Evolutionary conservation across 257 asterid species (phyloP).

Genomic region (Petrea volubilis): DNA sequence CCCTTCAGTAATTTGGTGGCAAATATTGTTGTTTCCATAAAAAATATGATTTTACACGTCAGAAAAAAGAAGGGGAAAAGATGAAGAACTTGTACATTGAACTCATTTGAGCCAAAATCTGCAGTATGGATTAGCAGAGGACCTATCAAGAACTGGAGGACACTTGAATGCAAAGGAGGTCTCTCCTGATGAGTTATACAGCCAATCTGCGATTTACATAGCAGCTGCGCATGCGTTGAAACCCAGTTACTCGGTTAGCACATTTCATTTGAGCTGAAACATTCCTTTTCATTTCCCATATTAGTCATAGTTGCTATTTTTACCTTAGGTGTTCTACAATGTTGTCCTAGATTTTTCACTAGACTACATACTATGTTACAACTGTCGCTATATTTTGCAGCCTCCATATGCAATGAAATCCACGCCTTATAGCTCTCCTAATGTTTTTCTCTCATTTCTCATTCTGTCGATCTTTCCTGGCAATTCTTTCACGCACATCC

Average conservation of each 20-base stretch:
- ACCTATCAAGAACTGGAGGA: slow-evolving; percentile 92
- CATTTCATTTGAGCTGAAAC: slow-evolving; percentile 18
- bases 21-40: slow-evolving; percentile 2
- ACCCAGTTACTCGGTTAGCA: slow-evolving; percentile 85
- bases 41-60: not conserved
- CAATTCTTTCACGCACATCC: slow-evolving; percentile 3
- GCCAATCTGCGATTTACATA: slow-evolving; percentile 94
- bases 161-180: slow-evolving; percentile 61
- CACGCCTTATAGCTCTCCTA: not conserved
- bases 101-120: slow-evolving; percentile 33
- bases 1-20: slow-evolving; percentile 12
- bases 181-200: slow-evolving; percentile 88
- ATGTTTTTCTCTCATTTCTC: not conserved
- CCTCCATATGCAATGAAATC: slow-evolving; percentile 5
- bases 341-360: slow-evolving; percentile 5
- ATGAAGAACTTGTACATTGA: not conserved
- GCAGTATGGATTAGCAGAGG: slow-evolving; percentile 99
- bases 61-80: not conserved
- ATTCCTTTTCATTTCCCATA: slow-evolving; percentile 6
- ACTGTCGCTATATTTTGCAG: not conserved
- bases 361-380: not conserved
- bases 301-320: slow-evolving; percentile 16
- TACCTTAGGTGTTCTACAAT: not conserved
- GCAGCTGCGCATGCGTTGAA: slow-evolving; percentile 99
- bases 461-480: not conserved